These are phyloP conservation scores for Hippophae rhamnoides DNA, from an alignment of 306 rosid species.

Conservation along the genomic window DNA sequence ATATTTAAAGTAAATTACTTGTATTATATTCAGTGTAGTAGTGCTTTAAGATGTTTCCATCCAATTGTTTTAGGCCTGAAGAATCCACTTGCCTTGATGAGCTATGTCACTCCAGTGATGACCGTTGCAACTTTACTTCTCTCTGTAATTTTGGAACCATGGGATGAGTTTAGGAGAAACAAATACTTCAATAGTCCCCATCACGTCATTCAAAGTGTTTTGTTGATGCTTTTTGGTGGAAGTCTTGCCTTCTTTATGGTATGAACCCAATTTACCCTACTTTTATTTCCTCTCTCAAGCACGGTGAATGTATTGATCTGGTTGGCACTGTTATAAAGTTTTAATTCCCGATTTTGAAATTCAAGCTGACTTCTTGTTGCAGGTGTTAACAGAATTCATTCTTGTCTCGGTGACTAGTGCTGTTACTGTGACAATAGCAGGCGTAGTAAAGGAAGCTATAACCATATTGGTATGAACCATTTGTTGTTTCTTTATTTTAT, in stretches of 20 bases:
- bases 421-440: constrained; percentile 91
- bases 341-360: constrained; percentile 11
- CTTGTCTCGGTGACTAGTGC: constrained; percentile 95
- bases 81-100: constrained; percentile 90
- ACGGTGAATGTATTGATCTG: not conserved
- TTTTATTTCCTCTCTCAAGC: not conserved
- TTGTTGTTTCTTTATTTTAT: constrained; percentile 13
- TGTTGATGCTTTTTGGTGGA: constrained; percentile 88
- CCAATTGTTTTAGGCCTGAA: constrained; percentile 60
- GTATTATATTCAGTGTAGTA: constrained; percentile 4
- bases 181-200: constrained; percentile 58
- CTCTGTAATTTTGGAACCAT: constrained; percentile 78
- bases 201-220: constrained; percentile 71
- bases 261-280: constrained; percentile 9
- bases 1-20: not conserved
- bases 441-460: constrained; percentile 96
- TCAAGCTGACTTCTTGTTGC: constrained; percentile 26
- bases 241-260: constrained; percentile 92
- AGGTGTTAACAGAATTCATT: constrained; percentile 87
- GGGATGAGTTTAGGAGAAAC: constrained; percentile 61
- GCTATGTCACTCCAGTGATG: constrained; percentile 91
- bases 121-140: constrained; percentile 62
- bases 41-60: constrained; percentile 10
- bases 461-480: constrained; percentile 71
- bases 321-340: not conserved